These are phyloP conservation scores for Tylopilus balloui DNA, from an alignment of 768 basidiomycete species.

Conservation along the genomic window DNA sequence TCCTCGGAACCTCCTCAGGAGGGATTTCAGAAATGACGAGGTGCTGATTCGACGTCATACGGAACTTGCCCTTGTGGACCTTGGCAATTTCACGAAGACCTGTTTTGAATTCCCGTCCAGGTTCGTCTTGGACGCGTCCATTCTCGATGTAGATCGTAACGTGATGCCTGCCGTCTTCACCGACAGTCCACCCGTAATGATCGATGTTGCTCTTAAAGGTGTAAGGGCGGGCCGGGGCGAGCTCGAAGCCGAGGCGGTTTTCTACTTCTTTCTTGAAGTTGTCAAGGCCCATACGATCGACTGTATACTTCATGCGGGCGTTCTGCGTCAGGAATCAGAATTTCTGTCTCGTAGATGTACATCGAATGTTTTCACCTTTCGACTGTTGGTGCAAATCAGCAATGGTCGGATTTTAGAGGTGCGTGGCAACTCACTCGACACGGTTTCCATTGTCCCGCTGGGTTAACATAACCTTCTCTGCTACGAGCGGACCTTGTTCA, in stretches of 20 bases:
- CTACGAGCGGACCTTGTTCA: constrained; percentile 80
- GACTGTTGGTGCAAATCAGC: constrained; percentile 34
- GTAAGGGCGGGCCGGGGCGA: constrained; percentile 72
- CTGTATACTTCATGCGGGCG: constrained; percentile 92
- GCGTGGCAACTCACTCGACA: constrained; percentile 59
- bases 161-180: constrained; percentile 84
- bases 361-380: constrained; percentile 43
- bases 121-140: constrained; percentile 93
- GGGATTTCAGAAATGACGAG: constrained; percentile 81
- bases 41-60: constrained; percentile 95
- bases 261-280: constrained; percentile 89
- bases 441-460: constrained; percentile 97
- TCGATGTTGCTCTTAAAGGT: constrained; percentile 87
- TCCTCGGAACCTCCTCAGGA: constrained; percentile 63
- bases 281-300: constrained; percentile 91
- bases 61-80: constrained; percentile 90
- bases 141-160: constrained; percentile 97
- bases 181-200: constrained; percentile 90
- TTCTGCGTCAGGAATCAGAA: constrained; percentile 43
- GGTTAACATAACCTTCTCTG: constrained; percentile 89
- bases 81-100: constrained; percentile 90
- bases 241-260: constrained; percentile 72
- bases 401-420: not conserved
- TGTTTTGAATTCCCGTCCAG: constrained; percentile 86
- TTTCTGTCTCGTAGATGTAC: not conserved